phyloP scores from a whole-genome alignment of 345 rosid species.

The Eucalyptus brandiana region DNA sequence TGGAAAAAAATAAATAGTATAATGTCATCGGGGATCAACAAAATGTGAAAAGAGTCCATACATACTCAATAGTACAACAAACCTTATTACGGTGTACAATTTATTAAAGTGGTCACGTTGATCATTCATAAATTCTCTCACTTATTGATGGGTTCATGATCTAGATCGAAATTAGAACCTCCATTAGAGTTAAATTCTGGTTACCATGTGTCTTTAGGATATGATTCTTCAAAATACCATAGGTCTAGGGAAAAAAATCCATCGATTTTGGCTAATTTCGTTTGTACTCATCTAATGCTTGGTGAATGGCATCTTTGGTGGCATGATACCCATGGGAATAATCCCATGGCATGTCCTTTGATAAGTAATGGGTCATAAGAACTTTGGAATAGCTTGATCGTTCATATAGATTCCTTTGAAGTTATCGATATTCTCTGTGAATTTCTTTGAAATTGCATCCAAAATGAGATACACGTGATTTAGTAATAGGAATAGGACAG shows the following conservation, averaged over 20 bases:
- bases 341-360: neutral
- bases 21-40: neutral
- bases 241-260: neutral
- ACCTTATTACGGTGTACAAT: neutral
- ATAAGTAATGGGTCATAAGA: neutral
- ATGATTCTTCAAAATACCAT: neutral
- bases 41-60: neutral
- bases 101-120: neutral
- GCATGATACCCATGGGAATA: neutral
- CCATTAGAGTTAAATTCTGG: neutral
- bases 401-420: neutral
- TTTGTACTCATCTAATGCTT: neutral
- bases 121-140: neutral
- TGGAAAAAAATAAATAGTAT: neutral
- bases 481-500: neutral
- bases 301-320: neutral
- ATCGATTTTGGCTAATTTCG: neutral
- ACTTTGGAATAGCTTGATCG: neutral
- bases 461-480: neutral
- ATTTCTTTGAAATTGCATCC: neutral
- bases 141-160: neutral
- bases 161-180: neutral
- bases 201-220: neutral
- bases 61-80: neutral
- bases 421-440: neutral